Conservation (phyloP, 306 rosid species). For the Urtica urens region DNA sequence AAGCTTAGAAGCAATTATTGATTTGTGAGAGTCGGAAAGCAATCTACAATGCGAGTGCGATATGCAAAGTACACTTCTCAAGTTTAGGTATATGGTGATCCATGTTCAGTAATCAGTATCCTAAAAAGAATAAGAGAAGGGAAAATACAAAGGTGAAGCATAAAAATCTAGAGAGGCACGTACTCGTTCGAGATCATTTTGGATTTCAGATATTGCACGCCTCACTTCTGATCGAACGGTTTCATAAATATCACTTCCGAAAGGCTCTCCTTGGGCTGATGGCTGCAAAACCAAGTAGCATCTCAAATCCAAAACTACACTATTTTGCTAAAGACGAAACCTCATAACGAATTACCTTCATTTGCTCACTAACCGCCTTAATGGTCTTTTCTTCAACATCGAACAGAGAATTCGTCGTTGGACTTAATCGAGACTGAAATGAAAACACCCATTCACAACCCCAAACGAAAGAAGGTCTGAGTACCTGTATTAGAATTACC, state of each 20-base stretch:
- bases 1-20: too few species aligned
- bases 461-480: conserved; percentile 12
- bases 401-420: conserved; percentile 39
- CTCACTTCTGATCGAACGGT: conserved; percentile 83
- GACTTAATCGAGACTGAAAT: conserved; percentile 31
- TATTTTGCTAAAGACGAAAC: background rate
- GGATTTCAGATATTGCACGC: conserved; percentile 78
- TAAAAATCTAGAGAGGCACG: conserved; percentile 18
- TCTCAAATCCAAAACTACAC: background rate
- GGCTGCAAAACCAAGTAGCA: conserved; percentile 32
- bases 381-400: conserved; percentile 54
- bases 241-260: conserved; percentile 54
- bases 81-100: too few species aligned
- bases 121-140: background rate
- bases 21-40: too few species aligned
- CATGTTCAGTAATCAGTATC: too few species aligned
- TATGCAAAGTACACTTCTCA: too few species aligned
- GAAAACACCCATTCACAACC: conserved; percentile 8
- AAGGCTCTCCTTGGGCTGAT: conserved; percentile 29
- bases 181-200: conserved; percentile 69
- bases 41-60: too few species aligned
- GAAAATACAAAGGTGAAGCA: background rate
- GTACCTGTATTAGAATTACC: conserved; percentile 26
- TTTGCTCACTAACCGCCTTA: conserved; percentile 54
- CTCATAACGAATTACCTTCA: conserved; percentile 26